phyloP scores from a whole-genome alignment of 2,329 filamentous ascomycete species.

The Ilyonectria mors-panacis region DNA sequence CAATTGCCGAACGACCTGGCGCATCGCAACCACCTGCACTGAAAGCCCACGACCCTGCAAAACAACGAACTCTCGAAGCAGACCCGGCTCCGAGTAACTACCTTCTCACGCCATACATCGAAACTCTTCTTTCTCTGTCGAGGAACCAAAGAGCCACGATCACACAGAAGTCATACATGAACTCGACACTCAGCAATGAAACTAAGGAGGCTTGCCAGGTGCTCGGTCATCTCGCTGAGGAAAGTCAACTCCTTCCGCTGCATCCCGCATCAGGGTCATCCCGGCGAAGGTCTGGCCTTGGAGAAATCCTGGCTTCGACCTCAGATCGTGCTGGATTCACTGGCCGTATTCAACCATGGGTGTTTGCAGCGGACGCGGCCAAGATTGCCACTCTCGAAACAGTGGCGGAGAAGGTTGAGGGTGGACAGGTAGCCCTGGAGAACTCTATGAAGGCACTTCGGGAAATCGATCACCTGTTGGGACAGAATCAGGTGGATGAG shows the following conservation, averaged over 20 bases:
- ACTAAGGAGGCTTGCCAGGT: slow-evolving; percentile 65
- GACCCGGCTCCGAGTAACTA: slow-evolving; percentile 51
- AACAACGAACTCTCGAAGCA: slow-evolving; percentile 27
- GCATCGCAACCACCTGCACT: slow-evolving; percentile 45
- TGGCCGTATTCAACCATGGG: slow-evolving; percentile 69
- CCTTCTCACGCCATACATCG: slow-evolving; percentile 71
- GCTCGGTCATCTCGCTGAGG: slow-evolving; percentile 70
- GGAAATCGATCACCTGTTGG: slow-evolving; percentile 66
- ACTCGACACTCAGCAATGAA: slow-evolving; percentile 64
- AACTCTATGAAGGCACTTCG: slow-evolving; percentile 64
- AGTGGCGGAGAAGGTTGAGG: slow-evolving; percentile 72
- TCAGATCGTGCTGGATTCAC: slow-evolving; percentile 58
- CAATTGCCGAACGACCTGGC: slow-evolving; percentile 54
- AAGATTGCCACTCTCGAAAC: slow-evolving; percentile 71
- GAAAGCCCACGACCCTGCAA: slow-evolving; percentile 26
- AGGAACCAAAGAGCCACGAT: slow-evolving; percentile 71
- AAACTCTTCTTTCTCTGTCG: slow-evolving; percentile 66
- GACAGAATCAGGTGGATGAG: slow-evolving; percentile 49
- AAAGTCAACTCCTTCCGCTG: slow-evolving; percentile 72
- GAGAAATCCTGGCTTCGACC: slow-evolving; percentile 57
- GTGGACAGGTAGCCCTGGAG: slow-evolving; percentile 70
- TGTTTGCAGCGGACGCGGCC: slow-evolving; percentile 71
- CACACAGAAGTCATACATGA: slow-evolving; percentile 72
- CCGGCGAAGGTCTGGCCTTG: slow-evolving; percentile 58
- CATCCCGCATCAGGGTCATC: slow-evolving; percentile 60